These are phyloP conservation scores for Dendrothele bispora DNA, from an alignment of 768 basidiomycete genomes.

Conservation along the genomic window DNA sequence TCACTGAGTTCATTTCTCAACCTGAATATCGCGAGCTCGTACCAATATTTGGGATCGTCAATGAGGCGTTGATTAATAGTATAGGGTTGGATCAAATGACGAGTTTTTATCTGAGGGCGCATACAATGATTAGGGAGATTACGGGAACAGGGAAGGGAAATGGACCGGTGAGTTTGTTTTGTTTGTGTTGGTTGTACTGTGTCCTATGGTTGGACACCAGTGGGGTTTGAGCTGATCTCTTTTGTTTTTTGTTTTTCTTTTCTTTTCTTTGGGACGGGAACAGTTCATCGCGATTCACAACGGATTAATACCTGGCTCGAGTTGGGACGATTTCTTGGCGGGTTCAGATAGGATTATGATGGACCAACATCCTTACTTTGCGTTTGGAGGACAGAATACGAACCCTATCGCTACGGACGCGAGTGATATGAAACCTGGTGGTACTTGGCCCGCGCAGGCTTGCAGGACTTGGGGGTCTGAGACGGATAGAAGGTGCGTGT, in stretches of 20 bases:
- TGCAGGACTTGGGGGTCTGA: constrained; percentile 59
- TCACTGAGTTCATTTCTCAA: constrained; percentile 82
- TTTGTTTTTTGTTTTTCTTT: not conserved
- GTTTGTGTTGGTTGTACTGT: not conserved
- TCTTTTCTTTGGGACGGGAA: not conserved
- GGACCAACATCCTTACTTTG: constrained; percentile 72
- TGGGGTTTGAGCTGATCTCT: not conserved
- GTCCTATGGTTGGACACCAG: not conserved
- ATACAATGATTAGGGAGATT: constrained; percentile 61
- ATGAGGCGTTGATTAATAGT: constrained; percentile 51
- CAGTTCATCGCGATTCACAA: constrained; percentile 53
- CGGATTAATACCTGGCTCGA: constrained; percentile 40
- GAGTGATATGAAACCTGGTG: constrained; percentile 35
- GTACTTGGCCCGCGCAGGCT: constrained; percentile 47
- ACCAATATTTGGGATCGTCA: constrained; percentile 61
- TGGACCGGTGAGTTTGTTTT: constrained; percentile 35
- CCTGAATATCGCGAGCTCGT: constrained; percentile 62
- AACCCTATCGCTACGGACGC: constrained; percentile 30
- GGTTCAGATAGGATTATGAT: constrained; percentile 63
- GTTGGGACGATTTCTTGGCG: constrained; percentile 49
- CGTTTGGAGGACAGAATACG: constrained; percentile 45
- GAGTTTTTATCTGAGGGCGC: constrained; percentile 59
- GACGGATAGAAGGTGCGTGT: constrained; percentile 49
- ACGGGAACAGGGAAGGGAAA: constrained; percentile 75
- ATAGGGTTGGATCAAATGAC: constrained; percentile 57